Evolutionary conservation across 1,284 basidiomycete species (phyloP).

Genomic region (Apiotrichum siamense): DNA sequence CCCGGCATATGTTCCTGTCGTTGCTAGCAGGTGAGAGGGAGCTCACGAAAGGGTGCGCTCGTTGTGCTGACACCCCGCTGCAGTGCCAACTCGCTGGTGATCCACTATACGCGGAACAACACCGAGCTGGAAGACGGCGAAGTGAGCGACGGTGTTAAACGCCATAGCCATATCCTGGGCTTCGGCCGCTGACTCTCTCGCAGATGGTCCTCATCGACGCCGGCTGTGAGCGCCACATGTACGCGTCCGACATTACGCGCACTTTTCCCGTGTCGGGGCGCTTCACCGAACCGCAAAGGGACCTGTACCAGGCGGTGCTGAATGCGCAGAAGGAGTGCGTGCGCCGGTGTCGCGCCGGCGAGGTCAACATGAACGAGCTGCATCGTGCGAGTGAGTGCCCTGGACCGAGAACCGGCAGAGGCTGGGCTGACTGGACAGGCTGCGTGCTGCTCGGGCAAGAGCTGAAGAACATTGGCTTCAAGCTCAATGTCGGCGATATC

Average conservation of each 20-base stretch:
- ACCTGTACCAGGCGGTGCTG: conserved; percentile 69
- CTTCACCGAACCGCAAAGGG: conserved; percentile 74
- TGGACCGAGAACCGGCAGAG: neutral
- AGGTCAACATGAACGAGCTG: conserved; percentile 65
- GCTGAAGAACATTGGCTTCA: conserved; percentile 75
- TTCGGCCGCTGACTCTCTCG: neutral
- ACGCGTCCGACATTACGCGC: conserved; percentile 93
- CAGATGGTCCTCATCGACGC: conserved; percentile 77
- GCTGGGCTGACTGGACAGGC: conserved; percentile 38
- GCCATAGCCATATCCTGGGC: too few species aligned
- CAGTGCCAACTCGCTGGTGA: conserved; percentile 74
- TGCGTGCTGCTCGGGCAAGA: conserved; percentile 66
- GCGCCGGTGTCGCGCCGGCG: conserved; percentile 50
- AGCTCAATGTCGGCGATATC: conserved; percentile 59
- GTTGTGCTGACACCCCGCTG: conserved; percentile 37
- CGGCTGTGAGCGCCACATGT: conserved; percentile 82
- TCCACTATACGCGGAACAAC: conserved; percentile 89
- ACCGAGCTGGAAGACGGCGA: conserved; percentile 67
- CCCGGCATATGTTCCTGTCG: conserved; percentile 88
- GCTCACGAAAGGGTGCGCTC: neutral
- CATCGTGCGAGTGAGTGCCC: conserved; percentile 58
- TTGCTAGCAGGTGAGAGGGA: conserved; percentile 71
- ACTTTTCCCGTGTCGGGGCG: conserved; percentile 79
- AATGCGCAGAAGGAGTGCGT: conserved; percentile 52
- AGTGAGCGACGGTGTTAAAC: conserved; percentile 24